Base-by-base conservation (phyloP, 495 filamentous ascomycete species). In the Cercophora scortea region DNA sequence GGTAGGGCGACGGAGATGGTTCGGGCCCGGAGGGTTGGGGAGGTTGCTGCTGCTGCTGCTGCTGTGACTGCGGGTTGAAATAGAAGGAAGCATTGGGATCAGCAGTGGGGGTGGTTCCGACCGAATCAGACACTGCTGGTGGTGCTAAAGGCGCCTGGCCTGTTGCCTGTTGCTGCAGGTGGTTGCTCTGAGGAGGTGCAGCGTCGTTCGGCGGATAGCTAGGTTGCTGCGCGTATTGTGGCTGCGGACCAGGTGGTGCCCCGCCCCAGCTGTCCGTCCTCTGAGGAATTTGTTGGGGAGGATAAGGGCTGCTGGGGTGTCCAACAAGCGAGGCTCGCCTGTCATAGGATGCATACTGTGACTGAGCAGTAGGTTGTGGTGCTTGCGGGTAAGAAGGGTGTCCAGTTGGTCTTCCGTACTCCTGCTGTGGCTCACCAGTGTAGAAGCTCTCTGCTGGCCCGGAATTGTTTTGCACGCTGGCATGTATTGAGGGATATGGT, bases 391-490 rank as follows among this genome's bases (percentile, higher is more conserved):
- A 76, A 18, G 62, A 58, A 32, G 67, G 66, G 18, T 65, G 57
- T 12, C 68, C 59, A 43, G 71, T 53, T 8, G 71, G 71, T 45
- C 65, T 65, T 11, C 58, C 60, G 53, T 83, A 82, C 13, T 86
- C 85, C 12, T 76, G 66, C 45, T 74, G 66, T 15, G 76, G 64
- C 58, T 85, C 85, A 33, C 82, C 80, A 33, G 83, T 87, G 61
- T 96, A 96, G 62, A 83, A 96, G 66, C 76, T 90, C 57, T 96
- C 90, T 18, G 81, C 81, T 3, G 81, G 81, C 16, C 78, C 67
- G 16, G 76, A 67, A 44, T 63, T 61, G 56, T 71, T 76, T 43
- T 73, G 61, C 4, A 70, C 65, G 40, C 74, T 78, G 13, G 78
- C 52, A 33, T 83, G 73, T 55, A 91, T 72, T 7, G 77, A 75